Base-by-base conservation (phyloP, 768 basidiomycete species). In the Auricularia auricula-judae region DNA sequence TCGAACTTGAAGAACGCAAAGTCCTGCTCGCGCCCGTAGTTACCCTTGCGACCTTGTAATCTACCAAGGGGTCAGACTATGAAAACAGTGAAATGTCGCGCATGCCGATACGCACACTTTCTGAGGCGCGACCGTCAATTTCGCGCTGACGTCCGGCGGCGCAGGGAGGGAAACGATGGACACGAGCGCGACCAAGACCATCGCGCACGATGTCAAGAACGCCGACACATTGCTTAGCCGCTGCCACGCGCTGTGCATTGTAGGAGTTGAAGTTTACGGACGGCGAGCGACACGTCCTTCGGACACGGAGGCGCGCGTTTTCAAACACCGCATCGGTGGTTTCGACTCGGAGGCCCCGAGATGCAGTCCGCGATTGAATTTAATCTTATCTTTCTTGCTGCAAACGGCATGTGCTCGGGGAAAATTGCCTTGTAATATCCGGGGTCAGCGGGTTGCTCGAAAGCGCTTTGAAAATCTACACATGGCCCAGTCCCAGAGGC, bases 1-100 rank as follows among this genome's bases (percentile, higher is more conserved):
- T 93, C 87, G 77, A 94, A 93, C 71, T 87, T 83, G 43, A 91
- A 82, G 71, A 90, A 88, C 1, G 88, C 87, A 64, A 87, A 80
- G 68, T 95, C 92, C 70, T 89, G 86, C 69, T 86, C 62, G 54
- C 69, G 58, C 54, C 67, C 67, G 29, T 58, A 36, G 43, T 36
- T 36, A 63, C 63, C 54, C 35, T 34, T 65, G 51, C 36, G 16
- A 64, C 64, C 36, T 70, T 68, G 18, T 29, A 29, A 36, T 51
- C 69, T 63, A 42, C 62, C 58, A 47, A 23, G 21, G 42, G 16
- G 23, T 61, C 62, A 63, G 65, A 56, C 11, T 56, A 36, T 14
- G 5, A 18, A 53, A 61, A 14, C 42, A 44, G 18, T 11, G 53
- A 43, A 53, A 43, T 47, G 14, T 18, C 35, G 18, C 18, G 36